A percentile compares a stretch with the other conserved stretches of the same genome.
Evolutionary conservation across 2,329 filamentous ascomycete genomes (phyloP).

Genomic region (Botryotinia narcissicola): DNA sequence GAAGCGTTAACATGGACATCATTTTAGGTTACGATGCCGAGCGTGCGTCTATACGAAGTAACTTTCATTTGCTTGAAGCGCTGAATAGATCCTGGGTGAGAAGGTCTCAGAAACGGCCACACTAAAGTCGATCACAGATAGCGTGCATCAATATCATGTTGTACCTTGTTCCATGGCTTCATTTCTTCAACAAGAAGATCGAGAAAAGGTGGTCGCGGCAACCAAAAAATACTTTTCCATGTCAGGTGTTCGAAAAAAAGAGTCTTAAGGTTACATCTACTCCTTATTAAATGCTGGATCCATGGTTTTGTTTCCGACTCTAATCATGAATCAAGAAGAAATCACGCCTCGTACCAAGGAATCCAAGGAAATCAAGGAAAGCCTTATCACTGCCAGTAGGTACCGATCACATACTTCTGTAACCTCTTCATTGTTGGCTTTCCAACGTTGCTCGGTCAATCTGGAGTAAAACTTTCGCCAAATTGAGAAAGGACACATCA

Average conservation of each 20-base stretch:
- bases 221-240: not conserved
- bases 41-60: conserved; percentile 21
- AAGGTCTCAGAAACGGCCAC: conserved; percentile 16
- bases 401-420: conserved; percentile 6
- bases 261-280: not conserved
- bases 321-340: not conserved
- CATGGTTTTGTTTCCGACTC: not conserved
- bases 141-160: conserved; percentile 10
- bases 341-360: not conserved
- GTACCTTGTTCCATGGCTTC: not conserved
- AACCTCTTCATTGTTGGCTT: not conserved
- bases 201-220: not conserved
- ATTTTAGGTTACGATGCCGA: conserved; percentile 14
- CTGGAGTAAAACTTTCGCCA: not conserved
- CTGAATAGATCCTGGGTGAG: not conserved
- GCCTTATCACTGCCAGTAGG: conserved; percentile 10
- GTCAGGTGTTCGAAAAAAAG: conserved; percentile 3
- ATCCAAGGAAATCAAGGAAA: not conserved
- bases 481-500: conserved; percentile 12
- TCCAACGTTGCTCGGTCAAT: conserved; percentile 3
- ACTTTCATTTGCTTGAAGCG: conserved; percentile 20
- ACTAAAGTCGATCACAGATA: conserved; percentile 15
- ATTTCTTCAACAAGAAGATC: conserved; percentile 5
- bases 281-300: not conserved
- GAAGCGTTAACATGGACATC: conserved; percentile 18